Conservation (phyloP, 2,329 filamentous ascomycete species). For the Apiospora kogelbergensis region DNA sequence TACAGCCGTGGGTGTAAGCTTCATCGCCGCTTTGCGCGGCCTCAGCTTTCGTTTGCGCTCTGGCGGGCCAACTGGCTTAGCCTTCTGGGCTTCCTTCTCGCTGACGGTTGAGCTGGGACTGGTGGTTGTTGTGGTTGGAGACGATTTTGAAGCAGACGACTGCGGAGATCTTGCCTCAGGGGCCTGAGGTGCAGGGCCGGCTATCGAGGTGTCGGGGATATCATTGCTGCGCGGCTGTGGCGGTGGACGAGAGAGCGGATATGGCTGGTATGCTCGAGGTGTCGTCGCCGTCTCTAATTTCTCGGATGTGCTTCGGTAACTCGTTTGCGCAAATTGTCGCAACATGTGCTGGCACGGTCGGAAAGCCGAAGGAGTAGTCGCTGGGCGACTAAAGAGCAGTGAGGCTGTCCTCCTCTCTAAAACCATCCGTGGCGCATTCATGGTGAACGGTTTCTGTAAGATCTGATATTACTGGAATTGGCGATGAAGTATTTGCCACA, state of each 20-base stretch:
- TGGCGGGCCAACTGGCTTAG: slow-evolving; percentile 49
- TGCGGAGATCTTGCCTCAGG: slow-evolving; percentile 52
- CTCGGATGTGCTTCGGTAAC: slow-evolving; percentile 25
- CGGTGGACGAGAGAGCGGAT: slow-evolving; percentile 44
- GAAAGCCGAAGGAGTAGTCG: slow-evolving; percentile 39
- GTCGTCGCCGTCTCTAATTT: slow-evolving; percentile 25
- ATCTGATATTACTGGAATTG: not conserved
- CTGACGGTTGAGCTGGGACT: slow-evolving; percentile 42
- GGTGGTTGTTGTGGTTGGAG: slow-evolving; percentile 11
- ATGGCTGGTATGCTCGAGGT: slow-evolving; percentile 50
- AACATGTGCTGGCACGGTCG: slow-evolving; percentile 39
- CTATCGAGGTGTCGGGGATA: slow-evolving; percentile 47
- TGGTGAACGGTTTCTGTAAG: slow-evolving; percentile 22
- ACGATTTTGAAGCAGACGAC: slow-evolving; percentile 15
- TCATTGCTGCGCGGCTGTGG: slow-evolving; percentile 42
- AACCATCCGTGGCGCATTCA: slow-evolving; percentile 42
- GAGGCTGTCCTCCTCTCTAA: slow-evolving; percentile 31
- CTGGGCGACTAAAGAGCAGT: slow-evolving; percentile 23
- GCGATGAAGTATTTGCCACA: not conserved
- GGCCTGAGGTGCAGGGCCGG: slow-evolving; percentile 48
- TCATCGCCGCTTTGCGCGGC: slow-evolving; percentile 89
- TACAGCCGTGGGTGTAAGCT: slow-evolving; percentile 76
- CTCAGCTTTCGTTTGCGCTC: slow-evolving; percentile 68
- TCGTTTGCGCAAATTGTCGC: slow-evolving; percentile 24
- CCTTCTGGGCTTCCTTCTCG: slow-evolving; percentile 68